A percentile compares a stretch with the other conserved stretches of the same genome.
phyloP scores from a whole-genome alignment of 352 stramenopile genomes.

The Phytophthora macrochlamydospora region DNA sequence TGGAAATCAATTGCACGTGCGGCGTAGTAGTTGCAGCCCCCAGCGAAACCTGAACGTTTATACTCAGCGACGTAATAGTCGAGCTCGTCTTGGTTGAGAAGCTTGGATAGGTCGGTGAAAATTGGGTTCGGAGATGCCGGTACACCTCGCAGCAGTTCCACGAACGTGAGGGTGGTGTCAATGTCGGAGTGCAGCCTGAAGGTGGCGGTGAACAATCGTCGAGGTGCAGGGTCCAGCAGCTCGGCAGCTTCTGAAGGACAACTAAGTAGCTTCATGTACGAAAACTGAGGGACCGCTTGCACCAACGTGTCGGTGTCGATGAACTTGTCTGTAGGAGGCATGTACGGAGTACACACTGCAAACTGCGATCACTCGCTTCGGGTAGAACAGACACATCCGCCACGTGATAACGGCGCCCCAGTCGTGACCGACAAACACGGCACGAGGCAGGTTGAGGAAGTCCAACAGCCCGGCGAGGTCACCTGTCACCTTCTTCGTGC shows the following conservation, averaged over 20 bases:
- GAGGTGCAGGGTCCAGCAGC: constrained; percentile 40
- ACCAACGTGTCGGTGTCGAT: constrained; percentile 50
- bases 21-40: constrained; percentile 60
- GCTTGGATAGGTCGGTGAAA: constrained; percentile 41
- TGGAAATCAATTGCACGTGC: constrained; percentile 62
- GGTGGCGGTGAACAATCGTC: constrained; percentile 56
- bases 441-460: constrained; percentile 59
- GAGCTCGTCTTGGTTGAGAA: constrained; percentile 57
- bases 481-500: constrained; percentile 52
- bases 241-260: constrained; percentile 38
- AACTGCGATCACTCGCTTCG: constrained; percentile 48
- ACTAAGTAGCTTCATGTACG: constrained; percentile 65
- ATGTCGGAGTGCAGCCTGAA: constrained; percentile 51
- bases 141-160: constrained; percentile 35
- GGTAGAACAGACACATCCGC: constrained; percentile 72
- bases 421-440: constrained; percentile 73
- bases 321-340: constrained; percentile 44
- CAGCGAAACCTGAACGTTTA: constrained; percentile 51
- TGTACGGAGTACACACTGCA: constrained; percentile 64
- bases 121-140: constrained; percentile 34
- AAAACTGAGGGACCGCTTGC: constrained; percentile 53
- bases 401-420: constrained; percentile 58
- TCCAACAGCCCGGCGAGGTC: constrained; percentile 58
- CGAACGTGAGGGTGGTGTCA: constrained; percentile 20
- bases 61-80: constrained; percentile 67